A percentile compares a stretch with the other conserved stretches of the same genome.
Evolutionary conservation across 225 moss, liverwort and hornwort species (phyloP).

Genomic region (Thuidium tamariscinum): DNA sequence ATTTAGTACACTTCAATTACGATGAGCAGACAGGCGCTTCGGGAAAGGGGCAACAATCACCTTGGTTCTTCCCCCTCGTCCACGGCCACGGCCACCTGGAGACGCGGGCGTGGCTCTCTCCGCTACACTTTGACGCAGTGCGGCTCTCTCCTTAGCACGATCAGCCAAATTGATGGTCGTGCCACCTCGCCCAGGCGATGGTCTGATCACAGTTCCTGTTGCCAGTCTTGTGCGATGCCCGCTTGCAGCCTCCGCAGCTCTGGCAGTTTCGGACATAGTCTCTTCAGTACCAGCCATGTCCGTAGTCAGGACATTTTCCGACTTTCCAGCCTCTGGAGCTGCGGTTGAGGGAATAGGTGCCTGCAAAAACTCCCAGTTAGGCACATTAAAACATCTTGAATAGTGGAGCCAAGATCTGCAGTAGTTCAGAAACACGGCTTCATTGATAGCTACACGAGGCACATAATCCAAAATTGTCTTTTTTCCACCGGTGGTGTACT

Average conservation of each 20-base stretch:
- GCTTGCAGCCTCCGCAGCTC: conserved; percentile 24
- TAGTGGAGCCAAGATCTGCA: not conserved
- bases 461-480: not conserved
- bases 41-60: conserved; percentile 2
- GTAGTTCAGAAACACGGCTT: not conserved
- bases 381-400: not conserved
- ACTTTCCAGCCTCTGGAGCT: conserved; percentile 3
- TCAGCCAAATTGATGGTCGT: conserved; percentile 89
- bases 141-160: conserved; percentile 82
- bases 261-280: not conserved
- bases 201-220: conserved; percentile 41
- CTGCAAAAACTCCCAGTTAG: conserved; percentile 15
- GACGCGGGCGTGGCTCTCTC: conserved; percentile 43
- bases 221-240: conserved; percentile 41
- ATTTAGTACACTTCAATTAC: not conserved
- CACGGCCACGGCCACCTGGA: conserved; percentile 65
- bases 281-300: conserved; percentile 7
- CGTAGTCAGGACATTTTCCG: not conserved
- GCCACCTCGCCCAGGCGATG: conserved; percentile 43
- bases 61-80: conserved; percentile 60
- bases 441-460: not conserved
- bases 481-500: not conserved
- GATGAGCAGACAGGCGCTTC: not conserved
- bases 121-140: conserved; percentile 45
- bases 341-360: conserved; percentile 1